A percentile compares a stretch with the other conserved stretches of the same genome.
Evolutionary conservation across 2,329 filamentous ascomycete genomes (phyloP).

Genomic region (Emergomyces pasteurianus): DNA sequence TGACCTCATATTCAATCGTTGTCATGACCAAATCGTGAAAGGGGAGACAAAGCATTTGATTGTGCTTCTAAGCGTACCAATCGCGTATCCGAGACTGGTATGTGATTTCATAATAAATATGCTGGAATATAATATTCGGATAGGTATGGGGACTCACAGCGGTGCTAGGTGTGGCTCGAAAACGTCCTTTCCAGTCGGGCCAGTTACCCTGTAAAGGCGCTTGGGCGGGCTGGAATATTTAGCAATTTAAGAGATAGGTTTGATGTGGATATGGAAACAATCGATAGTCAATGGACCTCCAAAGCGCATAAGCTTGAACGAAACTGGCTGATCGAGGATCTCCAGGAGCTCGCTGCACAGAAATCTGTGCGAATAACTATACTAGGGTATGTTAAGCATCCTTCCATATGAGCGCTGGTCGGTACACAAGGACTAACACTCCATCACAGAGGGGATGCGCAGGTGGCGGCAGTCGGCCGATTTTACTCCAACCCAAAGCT

Average conservation of each 20-base stretch:
- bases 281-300: conserved; percentile 96
- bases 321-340: conserved; percentile 72
- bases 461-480: conserved; percentile 81
- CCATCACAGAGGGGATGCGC: conserved; percentile 65
- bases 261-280: conserved; percentile 80
- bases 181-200: conserved; percentile 66
- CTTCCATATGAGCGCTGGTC: conserved; percentile 7
- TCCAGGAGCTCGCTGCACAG: conserved; percentile 86
- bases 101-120: conserved; percentile 26
- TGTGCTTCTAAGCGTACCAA: conserved; percentile 72
- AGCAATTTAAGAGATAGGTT: conserved; percentile 75
- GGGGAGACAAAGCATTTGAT: conserved; percentile 83
- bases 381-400: conserved; percentile 44
- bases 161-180: conserved; percentile 50
- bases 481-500: conserved; percentile 89
- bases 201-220: conserved; percentile 79
- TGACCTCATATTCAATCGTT: conserved; percentile 74
- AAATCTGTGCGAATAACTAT: conserved; percentile 89
- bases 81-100: conserved; percentile 67
- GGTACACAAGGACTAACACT: conserved; percentile 11
- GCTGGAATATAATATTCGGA: not conserved
- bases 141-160: not conserved
- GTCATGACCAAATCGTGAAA: conserved; percentile 67
- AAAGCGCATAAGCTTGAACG: conserved; percentile 89
- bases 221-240: conserved; percentile 70